Evolutionary conservation across 1,284 basidiomycete species (phyloP).

Genomic region (Ceratobasidium papillatum): DNA sequence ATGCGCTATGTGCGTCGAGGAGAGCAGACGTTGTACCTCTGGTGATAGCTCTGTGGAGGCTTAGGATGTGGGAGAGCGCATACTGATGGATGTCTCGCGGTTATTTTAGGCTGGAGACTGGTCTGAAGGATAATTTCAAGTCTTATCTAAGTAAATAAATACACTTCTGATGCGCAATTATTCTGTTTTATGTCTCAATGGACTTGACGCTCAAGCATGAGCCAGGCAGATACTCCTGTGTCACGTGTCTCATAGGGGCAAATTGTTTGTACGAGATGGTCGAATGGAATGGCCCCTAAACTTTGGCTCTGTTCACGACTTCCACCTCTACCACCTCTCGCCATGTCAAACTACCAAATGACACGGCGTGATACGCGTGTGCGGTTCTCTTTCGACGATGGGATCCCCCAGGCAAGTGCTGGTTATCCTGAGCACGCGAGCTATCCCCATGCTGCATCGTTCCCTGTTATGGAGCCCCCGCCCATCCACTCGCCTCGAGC

Average conservation of each 20-base stretch:
- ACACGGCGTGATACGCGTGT: conserved; percentile 33
- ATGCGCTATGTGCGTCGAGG: conserved; percentile 30
- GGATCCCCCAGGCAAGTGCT: not conserved
- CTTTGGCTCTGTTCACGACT: not conserved
- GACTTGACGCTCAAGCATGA: too few species aligned
- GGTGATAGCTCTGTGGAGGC: conserved; percentile 29
- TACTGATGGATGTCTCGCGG: not conserved
- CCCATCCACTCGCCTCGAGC: conserved; percentile 2
- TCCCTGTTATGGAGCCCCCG: not conserved
- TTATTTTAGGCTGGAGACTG: too few species aligned
- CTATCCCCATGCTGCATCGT: not conserved
- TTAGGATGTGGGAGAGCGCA: conserved; percentile 8
- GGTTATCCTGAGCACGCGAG: not conserved
- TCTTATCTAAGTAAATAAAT: too few species aligned
- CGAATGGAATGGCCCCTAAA: not conserved
- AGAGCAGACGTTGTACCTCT: conserved; percentile 20
- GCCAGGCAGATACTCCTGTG: too few species aligned
- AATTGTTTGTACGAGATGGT: too few species aligned
- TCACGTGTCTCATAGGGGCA: too few species aligned
- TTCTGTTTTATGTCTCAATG: too few species aligned
- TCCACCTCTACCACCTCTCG: not conserved
- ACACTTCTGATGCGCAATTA: too few species aligned
- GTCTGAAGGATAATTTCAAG: too few species aligned
- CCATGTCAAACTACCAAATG: conserved; percentile 20
- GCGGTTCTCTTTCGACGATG: conserved; percentile 30